Base-by-base conservation (phyloP, 306 rosid genomes). In the Styphnolobium japonicum region DNA sequence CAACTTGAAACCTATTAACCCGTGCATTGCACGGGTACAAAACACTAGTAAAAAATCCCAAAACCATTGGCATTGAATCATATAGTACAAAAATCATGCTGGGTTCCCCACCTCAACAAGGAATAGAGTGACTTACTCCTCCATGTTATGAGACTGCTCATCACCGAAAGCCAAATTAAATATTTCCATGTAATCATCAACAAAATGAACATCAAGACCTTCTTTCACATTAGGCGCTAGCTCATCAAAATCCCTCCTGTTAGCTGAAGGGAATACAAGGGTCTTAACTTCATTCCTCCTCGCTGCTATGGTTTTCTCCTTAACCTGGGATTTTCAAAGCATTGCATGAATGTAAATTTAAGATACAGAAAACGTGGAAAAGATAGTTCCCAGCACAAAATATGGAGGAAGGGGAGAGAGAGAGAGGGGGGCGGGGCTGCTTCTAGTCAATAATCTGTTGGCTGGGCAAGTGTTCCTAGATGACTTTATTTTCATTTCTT, bases 271-370 rank as follows among this genome's bases (percentile, higher is more conserved):
- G 81, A 96, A 96, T 80, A 96, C 75, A 55, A 96, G 90, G 60
- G 93, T 96, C 86, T 86, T 93, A 63, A 96, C 90, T 3, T 84
- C 96, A 46, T 97, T 90, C 87, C 99, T 87, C 72, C 97, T 86
- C 4, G 99, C 99, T 1, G 99, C 99, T 80, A 96, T 96, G 3
- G 98, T 91, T 86, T 96, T 96, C 89, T 96, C 99, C 90, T 96
- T 96, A 25, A 96, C 99, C 99, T 96, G 88, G 65, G 71, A 71
- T 33, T 75, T 72, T 62, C 85, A 84, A 53, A 83, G 27, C 43
- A 85, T 55, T 33, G 63, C 57, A 64, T 27, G 56, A 71, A 16
- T 0, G 19, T 49, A 12, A 83, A 84, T 61, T 64, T 69, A 23
- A 69, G 46, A 80, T 65, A 71, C 80, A 68, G 19, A 37, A 64